Base-by-base conservation (phyloP, 1,284 basidiomycete genomes). In the Trametes versicolor region DNA sequence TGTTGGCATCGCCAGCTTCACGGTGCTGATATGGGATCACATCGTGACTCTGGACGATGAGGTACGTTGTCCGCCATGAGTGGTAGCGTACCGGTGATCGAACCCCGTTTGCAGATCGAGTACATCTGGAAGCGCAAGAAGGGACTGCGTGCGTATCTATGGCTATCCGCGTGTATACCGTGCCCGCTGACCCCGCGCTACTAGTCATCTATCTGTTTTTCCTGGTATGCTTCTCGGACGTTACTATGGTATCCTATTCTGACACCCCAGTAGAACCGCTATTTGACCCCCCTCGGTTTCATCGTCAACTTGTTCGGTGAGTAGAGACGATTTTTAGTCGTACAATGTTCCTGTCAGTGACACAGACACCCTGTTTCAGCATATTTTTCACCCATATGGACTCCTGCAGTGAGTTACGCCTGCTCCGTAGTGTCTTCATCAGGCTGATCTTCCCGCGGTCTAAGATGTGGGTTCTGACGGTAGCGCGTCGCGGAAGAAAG, bases 51-150 rank as follows among this genome's bases (percentile, higher is more conserved):
- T 85, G 58, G 73, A 72, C 0, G 83, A 85, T 57, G 83, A 85
- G 72, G 80, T 82, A 55, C 25, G 69, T 67, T 29, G 6, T 49
- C 15, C 29, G 4, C 8, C 15, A 13, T 50, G 8, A n/a, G 41
- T n/a, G 1, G 25, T 9, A 12, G 19, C 3, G 27, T n/a, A 17
- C 41, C 12, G 29, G 8, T 9, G 25, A 55, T 56, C 43, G 37
- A 52, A 19, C 29, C 29, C 29, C 36, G 2, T 21, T 7, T 60
- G 17, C 41, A 83, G 81, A 78, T 84, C 13, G 81, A 84, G 60
- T 82, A 80, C 67, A 77, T 86, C 32, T 86, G 85, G 85, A 81
- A 81, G 67, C 79, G 81, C 32, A 77, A 71, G 52, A 84, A 84
- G 73, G 79, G 83, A 2, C 74, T 76, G 6, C 77, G 85, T 85